These are phyloP conservation scores for Phialophora chinensis DNA, from an alignment of 2,329 filamentous ascomycete genomes.

Conservation along the genomic window DNA sequence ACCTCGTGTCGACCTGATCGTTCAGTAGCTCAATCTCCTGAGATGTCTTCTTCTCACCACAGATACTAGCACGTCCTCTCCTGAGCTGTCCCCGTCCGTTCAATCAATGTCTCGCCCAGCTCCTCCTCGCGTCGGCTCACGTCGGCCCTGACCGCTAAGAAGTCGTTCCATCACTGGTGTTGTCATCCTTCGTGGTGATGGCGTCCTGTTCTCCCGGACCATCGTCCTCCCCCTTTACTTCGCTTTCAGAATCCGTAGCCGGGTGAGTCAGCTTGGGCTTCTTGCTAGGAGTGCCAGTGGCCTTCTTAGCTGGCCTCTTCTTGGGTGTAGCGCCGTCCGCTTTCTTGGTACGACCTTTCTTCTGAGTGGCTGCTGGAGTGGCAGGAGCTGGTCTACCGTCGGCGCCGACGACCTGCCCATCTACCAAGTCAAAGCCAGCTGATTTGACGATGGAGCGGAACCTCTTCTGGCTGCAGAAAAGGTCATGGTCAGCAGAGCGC, in stretches of 20 bases:
- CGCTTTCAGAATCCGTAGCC: neutral
- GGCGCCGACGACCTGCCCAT: slow-evolving; percentile 13
- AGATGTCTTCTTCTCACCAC: neutral
- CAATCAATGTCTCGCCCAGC: too few relatives aligned
- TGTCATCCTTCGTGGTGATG: neutral
- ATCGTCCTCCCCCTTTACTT: neutral
- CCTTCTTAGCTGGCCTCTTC: slow-evolving; percentile 2
- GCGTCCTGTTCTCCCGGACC: neutral
- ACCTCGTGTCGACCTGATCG: neutral
- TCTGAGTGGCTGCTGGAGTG: neutral
- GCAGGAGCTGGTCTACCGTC: neutral
- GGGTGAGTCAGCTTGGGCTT: neutral
- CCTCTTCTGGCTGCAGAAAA: slow-evolving; percentile 22
- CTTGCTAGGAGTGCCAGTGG: neutral
- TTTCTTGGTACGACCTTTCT: slow-evolving; percentile 2
- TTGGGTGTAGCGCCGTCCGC: neutral
- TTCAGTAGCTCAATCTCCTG: neutral
- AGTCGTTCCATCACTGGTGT: neutral
- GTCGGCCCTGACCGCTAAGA: neutral
- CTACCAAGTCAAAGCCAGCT: slow-evolving; percentile 24
- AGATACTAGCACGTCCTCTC: neutral
- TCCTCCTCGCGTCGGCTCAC: neutral
- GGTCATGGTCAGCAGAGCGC: neutral
- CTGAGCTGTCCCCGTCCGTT: neutral
- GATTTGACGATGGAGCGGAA: slow-evolving; percentile 25